Evolutionary conservation across 2,329 filamentous ascomycete species (phyloP), one percentile per base, ranked within the genome.

Genomic region (Aspergillus viridinutans): DNA sequence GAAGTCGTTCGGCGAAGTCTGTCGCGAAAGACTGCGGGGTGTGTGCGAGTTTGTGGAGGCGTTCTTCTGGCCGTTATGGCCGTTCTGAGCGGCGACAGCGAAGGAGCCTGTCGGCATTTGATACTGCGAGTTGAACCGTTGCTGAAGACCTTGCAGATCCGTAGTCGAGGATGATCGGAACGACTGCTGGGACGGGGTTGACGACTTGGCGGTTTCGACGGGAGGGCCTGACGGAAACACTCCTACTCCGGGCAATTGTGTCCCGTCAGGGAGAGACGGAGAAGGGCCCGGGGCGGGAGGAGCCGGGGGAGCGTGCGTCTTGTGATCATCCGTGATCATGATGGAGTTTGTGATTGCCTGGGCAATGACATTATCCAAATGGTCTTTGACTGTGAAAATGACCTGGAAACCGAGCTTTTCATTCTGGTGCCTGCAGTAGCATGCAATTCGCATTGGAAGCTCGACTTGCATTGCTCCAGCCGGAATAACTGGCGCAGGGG

Each of bases 321-420:
- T 97, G 78, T 97, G 93, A 69, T 99, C 93, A 71, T 99, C 93
- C 1, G 94, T 97, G 61, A 97, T 97, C 83, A 97, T 93, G 62
- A 97, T 96, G 0, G 91, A 90, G 55, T 88, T 86, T 21, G 90
- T 91, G 62, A 96, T 88, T 53, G 87, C 85, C 74, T 99, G 93
- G 6, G 91, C 90, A 47, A 97, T 78, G 32, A 96, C 78, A 48
- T 86, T 85, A 65, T 87, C 89, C 61, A 85, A 78, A 68, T 85
- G 85, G 73, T 97, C 90, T 70, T 92, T 96, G 68, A 99, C 82
- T 1, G 93, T 97, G 74, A 97, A 96, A 61, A 99, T 96, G 66
- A 97, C 92, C 66, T 83, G 83, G 75, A 97, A 99, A 1, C 93
- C 93, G 64, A 88, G 80, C 77, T 97, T 97, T 76, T 97, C 94